Conservation (phyloP, 352 stramenopile species). For the Phytophthora kernoviae region DNA sequence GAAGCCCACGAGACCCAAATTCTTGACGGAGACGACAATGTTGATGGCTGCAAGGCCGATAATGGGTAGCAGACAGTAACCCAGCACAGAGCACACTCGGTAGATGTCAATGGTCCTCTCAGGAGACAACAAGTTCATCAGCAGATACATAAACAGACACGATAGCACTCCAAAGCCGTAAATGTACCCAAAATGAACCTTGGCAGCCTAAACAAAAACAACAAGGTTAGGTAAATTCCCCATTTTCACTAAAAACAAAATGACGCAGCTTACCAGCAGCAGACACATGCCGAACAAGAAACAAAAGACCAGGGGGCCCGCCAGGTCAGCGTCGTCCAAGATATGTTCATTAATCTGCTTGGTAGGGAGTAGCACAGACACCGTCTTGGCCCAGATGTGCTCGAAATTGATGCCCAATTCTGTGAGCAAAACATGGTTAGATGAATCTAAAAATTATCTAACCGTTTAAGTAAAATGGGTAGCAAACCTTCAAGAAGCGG, state of each 20-base stretch:
- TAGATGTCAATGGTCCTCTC: constrained; percentile 92
- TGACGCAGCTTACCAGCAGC: constrained; percentile 67
- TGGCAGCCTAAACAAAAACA: constrained; percentile 68
- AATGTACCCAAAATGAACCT: constrained; percentile 98
- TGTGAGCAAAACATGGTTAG: constrained; percentile 19
- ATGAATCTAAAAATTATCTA: constrained; percentile 3
- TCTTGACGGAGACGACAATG: constrained; percentile 91
- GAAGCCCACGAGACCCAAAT: constrained; percentile 77
- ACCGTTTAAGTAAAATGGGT: background rate
- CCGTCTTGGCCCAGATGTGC: constrained; percentile 97
- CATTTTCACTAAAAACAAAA: background rate
- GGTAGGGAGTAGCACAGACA: constrained; percentile 94
- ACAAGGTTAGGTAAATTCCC: constrained; percentile 1
- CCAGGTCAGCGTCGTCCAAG: constrained; percentile 93
- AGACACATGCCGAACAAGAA: constrained; percentile 95
- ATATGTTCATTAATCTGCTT: constrained; percentile 90
- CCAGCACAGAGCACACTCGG: constrained; percentile 94
- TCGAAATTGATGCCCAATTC: constrained; percentile 98
- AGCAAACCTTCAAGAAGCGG: constrained; percentile 93
- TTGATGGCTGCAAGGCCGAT: constrained; percentile 94
- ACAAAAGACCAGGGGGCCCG: constrained; percentile 94
- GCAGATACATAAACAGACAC: constrained; percentile 94
- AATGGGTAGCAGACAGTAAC: constrained; percentile 97
- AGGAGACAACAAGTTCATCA: constrained; percentile 96
- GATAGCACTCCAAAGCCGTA: constrained; percentile 98